phyloP scores from a whole-genome alignment of 768 basidiomycete species.

The Pulveroboletus frians region DNA sequence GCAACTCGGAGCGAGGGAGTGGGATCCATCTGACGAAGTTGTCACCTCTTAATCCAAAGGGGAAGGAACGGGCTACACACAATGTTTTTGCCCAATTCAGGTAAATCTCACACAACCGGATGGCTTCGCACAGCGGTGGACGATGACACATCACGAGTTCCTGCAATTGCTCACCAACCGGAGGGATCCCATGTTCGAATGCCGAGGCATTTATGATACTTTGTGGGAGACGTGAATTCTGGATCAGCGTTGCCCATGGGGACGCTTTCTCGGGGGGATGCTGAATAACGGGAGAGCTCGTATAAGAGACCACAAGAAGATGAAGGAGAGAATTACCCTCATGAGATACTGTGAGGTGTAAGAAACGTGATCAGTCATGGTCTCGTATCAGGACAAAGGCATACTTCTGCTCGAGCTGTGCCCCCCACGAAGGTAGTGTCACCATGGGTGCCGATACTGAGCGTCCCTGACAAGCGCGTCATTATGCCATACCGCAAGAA shows the following conservation, averaged over 20 bases:
- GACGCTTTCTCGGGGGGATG: slow-evolving; percentile 18
- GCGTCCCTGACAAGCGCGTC: slow-evolving; percentile 40
- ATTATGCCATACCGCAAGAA: not conserved
- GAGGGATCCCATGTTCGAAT: slow-evolving; percentile 29
- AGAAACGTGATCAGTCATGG: not conserved
- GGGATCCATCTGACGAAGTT: slow-evolving; percentile 43
- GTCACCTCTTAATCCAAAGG: not conserved
- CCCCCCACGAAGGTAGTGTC: slow-evolving; percentile 56
- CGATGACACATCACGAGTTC: slow-evolving; percentile 43
- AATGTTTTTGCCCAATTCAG: slow-evolving; percentile 55
- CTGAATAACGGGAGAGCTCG: slow-evolving; percentile 10
- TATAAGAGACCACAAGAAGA: not conserved
- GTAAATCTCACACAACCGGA: slow-evolving; percentile 59
- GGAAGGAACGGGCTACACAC: slow-evolving; percentile 33
- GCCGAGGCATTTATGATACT: slow-evolving; percentile 36
- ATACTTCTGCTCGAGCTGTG: slow-evolving; percentile 65
- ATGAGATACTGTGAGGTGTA: slow-evolving; percentile 45
- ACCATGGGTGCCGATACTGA: slow-evolving; percentile 51
- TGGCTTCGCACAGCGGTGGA: slow-evolving; percentile 56
- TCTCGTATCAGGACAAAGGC: slow-evolving; percentile 9
- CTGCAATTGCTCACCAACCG: slow-evolving; percentile 34
- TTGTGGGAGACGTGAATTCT: slow-evolving; percentile 37
- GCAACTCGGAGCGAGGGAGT: slow-evolving; percentile 48
- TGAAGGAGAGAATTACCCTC: slow-evolving; percentile 35
- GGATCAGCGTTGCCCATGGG: slow-evolving; percentile 12